Percentiles rank a stretch among this genome's conserved stretches.
phyloP scores from a whole-genome alignment of 129 eudicot genomes.

The Flaveria linearis region DNA sequence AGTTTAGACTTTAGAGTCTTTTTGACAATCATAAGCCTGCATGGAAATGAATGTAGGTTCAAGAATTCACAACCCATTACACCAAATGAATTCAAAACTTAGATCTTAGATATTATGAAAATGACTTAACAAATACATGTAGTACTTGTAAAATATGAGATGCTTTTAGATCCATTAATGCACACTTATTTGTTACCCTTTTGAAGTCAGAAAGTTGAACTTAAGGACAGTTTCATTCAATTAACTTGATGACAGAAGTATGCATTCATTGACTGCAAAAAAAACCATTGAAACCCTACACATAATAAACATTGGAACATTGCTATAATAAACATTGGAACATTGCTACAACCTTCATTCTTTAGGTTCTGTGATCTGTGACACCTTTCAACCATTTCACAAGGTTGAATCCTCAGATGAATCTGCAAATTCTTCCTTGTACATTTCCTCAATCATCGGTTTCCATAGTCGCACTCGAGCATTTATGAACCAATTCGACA shows the following conservation, averaged over 20 bases:
- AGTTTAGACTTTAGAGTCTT: too few relatives aligned
- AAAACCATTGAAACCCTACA: constrained; percentile 24
- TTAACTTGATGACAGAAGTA: constrained; percentile 37
- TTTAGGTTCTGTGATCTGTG: constrained; percentile 29
- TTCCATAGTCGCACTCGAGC: constrained; percentile 93
- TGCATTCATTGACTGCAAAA: constrained; percentile 33
- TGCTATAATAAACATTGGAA: background rate
- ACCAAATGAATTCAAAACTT: background rate
- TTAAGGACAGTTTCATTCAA: constrained; percentile 32
- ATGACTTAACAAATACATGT: constrained; percentile 28
- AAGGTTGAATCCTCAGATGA: constrained; percentile 53
- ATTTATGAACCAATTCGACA: constrained; percentile 92
- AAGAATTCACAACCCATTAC: too few relatives aligned
- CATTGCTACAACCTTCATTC: constrained; percentile 31
- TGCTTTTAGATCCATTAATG: constrained; percentile 35
- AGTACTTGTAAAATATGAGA: constrained; percentile 31
- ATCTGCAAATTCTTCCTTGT: constrained; percentile 85
- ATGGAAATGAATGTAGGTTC: too few relatives aligned
- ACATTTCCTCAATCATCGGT: constrained; percentile 98
- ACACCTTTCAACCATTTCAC: constrained; percentile 40
- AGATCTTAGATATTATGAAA: constrained; percentile 15
- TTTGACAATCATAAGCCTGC: too few relatives aligned
- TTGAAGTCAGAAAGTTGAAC: constrained; percentile 37
- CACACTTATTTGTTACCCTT: constrained; percentile 29
- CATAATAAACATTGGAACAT: constrained; percentile 11